Evolutionary conservation across 106 monocot species (phyloP), one percentile per base, ranked within the genome.

Genomic region (Apostasia shenzhenica): DNA sequence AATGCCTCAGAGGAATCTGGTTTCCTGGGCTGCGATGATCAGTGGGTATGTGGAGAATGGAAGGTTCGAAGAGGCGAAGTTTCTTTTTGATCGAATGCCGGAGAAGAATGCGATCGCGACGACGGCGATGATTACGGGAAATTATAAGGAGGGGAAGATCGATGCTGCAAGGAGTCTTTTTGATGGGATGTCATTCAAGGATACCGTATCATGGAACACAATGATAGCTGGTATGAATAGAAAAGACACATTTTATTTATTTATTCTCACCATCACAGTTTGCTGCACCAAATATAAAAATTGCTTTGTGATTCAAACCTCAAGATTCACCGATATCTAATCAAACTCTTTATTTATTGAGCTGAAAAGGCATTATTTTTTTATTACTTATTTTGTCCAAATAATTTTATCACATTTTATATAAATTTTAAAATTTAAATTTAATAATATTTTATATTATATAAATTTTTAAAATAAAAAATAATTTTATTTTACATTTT

Each of bases 191-290:
- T 8, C 8, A 8, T 50, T 4, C 26, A 82, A 82, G 73, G 88
- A 88, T 81, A 58, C 81, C 3, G 60, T 88, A 8, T 75, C 83
- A 8, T 88, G 88, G 88, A 88, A 88, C 67, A 84, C 81, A 4
- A 88, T 88, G 81, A 83, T 88, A 37, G 59, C 83, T 8, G 84
- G 84, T 84, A 84, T 63, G 48, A 13, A 55, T 3, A 3, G 13
- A 2, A 49, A 55, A 13, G 3, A n/a, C 58, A 58, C 2, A 37
- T 58, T 38, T 58, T 58, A 39, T 58, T 58, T 37, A 38, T 4
- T 14, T 58, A 0, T 37, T 7, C 58, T 58, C 14, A 58, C 37
- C 38, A 5, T 51, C 26, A 26, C 26, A 26, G 26, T 26, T 26
- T 26, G 26, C 26, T 26, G 26, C 26, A 26, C 26, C 26, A 26